Conservation (phyloP, 306 rosid genomes). For the Cucurbita maxima region DNA sequence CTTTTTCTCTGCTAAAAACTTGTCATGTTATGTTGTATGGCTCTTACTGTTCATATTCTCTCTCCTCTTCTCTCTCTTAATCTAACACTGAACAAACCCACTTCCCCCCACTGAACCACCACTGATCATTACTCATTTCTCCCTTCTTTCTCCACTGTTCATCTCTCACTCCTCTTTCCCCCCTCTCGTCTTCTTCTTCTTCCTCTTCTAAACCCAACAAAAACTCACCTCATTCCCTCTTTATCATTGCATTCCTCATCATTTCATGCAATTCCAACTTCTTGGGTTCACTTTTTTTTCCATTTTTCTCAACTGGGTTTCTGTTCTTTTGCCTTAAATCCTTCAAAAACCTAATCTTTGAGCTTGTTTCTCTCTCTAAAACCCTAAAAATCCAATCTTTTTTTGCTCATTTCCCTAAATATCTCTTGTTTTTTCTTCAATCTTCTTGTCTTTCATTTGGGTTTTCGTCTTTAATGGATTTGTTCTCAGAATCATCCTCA, state of each 20-base stretch:
- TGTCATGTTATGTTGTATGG: conserved; percentile 39
- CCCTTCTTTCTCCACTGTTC: not conserved
- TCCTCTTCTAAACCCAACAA: not conserved
- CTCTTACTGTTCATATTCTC: conserved; percentile 7
- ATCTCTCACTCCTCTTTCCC: conserved; percentile 10
- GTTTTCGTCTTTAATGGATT: conserved; percentile 26
- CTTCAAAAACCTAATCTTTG: not conserved
- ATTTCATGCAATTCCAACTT: conserved; percentile 1
- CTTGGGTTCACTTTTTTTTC: not conserved
- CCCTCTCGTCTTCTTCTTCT: not conserved
- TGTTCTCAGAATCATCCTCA: conserved; percentile 34
- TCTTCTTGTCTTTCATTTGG: not conserved
- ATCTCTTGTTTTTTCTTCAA: not conserved
- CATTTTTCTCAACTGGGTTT: not conserved
- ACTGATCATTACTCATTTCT: not conserved
- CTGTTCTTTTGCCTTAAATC: too few relatives aligned
- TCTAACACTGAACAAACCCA: not conserved
- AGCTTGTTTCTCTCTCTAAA: too few relatives aligned
- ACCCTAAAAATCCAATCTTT: too few relatives aligned
- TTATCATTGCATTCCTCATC: not conserved
- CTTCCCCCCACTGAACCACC: not conserved
- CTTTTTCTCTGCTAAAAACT: conserved; percentile 53
- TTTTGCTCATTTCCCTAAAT: not conserved
- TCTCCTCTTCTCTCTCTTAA: not conserved
- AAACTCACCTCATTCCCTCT: not conserved